Conservation (phyloP, 2,329 filamentous ascomycete species). For the Daldinia eschscholtzii region DNA sequence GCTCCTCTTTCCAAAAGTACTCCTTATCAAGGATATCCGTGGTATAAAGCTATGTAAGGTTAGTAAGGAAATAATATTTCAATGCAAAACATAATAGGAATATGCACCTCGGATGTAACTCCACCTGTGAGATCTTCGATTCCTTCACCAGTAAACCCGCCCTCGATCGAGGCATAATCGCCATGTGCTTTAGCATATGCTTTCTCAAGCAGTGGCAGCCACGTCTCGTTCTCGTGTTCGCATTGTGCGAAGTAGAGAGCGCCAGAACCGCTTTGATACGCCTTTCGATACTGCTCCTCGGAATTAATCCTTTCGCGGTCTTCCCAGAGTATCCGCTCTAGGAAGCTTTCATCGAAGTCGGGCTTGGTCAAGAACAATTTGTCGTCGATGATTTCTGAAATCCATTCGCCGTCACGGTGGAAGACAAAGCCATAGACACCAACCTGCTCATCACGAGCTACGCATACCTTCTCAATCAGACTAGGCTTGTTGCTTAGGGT, state of each 20-base stretch:
- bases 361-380: conserved; percentile 69
- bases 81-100: not conserved
- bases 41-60: conserved; percentile 66
- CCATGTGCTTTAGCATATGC: conserved; percentile 81
- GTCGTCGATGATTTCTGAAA: conserved; percentile 69
- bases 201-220: conserved; percentile 79
- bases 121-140: conserved; percentile 74
- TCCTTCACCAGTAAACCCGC: conserved; percentile 71
- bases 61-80: not conserved
- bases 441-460: conserved; percentile 77
- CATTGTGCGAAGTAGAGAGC: conserved; percentile 80
- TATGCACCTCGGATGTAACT: conserved; percentile 65
- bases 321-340: conserved; percentile 62
- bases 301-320: conserved; percentile 63
- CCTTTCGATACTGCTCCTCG: conserved; percentile 70
- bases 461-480: conserved; percentile 79
- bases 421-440: conserved; percentile 91
- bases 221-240: conserved; percentile 76
- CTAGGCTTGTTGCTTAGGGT: conserved; percentile 80
- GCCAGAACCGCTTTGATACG: conserved; percentile 75
- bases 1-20: conserved; percentile 81
- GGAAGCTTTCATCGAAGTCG: conserved; percentile 70
- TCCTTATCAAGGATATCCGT: conserved; percentile 80
- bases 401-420: conserved; percentile 82
- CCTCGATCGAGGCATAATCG: conserved; percentile 78